Percentiles rank a stretch among this genome's conserved stretches.
Conservation (phyloP, 2,329 filamentous ascomycete species). For the Ophiostoma sp. region DNA sequence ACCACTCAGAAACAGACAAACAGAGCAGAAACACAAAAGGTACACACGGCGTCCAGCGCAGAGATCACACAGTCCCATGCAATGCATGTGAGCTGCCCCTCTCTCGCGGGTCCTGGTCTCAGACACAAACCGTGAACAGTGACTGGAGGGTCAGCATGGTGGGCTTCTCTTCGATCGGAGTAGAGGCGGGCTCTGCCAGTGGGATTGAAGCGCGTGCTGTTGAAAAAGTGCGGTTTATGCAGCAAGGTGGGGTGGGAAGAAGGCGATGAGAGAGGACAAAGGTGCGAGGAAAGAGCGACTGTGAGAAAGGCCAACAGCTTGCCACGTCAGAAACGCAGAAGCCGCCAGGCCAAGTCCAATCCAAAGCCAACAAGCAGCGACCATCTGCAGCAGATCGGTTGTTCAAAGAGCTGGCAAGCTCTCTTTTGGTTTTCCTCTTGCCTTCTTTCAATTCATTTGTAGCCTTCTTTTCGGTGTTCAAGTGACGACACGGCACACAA, state of each 20-base stretch:
- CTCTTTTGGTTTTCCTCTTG: not conserved
- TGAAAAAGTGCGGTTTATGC: not conserved
- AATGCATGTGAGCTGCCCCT: conserved; percentile 19
- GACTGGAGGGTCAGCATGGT: not conserved
- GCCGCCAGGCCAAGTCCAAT: not conserved
- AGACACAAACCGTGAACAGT: not conserved
- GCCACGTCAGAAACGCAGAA: conserved; percentile 18
- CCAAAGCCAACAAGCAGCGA: not conserved
- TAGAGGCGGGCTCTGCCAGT: not conserved
- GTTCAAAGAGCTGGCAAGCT: not conserved
- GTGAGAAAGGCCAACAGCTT: not conserved
- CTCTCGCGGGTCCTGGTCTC: not conserved
- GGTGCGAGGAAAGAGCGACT: not conserved
- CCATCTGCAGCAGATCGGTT: not conserved
- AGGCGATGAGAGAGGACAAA: not conserved
- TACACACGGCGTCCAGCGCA: not conserved
- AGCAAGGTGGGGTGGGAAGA: not conserved
- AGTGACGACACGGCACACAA: not conserved
- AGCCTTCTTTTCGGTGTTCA: not conserved
- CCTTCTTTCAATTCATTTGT: not conserved
- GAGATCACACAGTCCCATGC: conserved; percentile 20
- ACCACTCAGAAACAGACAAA: not conserved
- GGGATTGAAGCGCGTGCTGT: not conserved
- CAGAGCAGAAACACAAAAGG: not conserved
- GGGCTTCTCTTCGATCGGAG: not conserved